phyloP scores from a whole-genome alignment of 2,329 filamentous ascomycete species.

The Tolypocladium paradoxum region DNA sequence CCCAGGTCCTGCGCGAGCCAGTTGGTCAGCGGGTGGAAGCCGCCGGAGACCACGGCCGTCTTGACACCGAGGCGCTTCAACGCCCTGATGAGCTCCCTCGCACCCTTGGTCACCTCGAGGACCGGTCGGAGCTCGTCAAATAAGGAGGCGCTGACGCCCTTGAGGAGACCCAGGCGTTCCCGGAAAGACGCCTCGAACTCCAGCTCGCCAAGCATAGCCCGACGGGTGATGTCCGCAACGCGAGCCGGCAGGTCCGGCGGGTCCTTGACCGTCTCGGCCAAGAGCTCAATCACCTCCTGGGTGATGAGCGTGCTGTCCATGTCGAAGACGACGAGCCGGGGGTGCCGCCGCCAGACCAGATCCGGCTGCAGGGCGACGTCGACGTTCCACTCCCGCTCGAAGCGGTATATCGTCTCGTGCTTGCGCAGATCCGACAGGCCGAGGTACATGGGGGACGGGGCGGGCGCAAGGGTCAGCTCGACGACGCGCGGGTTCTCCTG shows the following conservation, averaged over 20 bases:
- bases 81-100: slow-evolving; percentile 59
- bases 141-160: slow-evolving; percentile 67
- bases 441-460: slow-evolving; percentile 51
- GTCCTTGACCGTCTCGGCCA: slow-evolving; percentile 67
- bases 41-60: slow-evolving; percentile 83
- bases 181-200: slow-evolving; percentile 81
- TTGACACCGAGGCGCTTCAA: slow-evolving; percentile 73
- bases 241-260: slow-evolving; percentile 62
- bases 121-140: slow-evolving; percentile 67
- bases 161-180: slow-evolving; percentile 69
- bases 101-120: slow-evolving; percentile 75
- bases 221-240: slow-evolving; percentile 81
- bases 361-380: slow-evolving; percentile 71
- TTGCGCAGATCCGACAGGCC: slow-evolving; percentile 60
- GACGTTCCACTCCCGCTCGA: slow-evolving; percentile 82
- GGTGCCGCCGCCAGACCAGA: slow-evolving; percentile 64
- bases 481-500: slow-evolving; percentile 51
- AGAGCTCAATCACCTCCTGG: slow-evolving; percentile 94
- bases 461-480: slow-evolving; percentile 53
- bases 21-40: slow-evolving; percentile 78
- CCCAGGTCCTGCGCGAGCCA: slow-evolving; percentile 77
- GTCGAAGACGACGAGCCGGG: slow-evolving; percentile 86
- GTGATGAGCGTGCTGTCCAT: slow-evolving; percentile 98
- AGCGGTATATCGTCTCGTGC: slow-evolving; percentile 71
- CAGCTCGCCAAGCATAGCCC: slow-evolving; percentile 92